Evolutionary conservation across 2,329 filamentous ascomycete species (phyloP).

Genomic region (Chaetomium globosum): DNA sequence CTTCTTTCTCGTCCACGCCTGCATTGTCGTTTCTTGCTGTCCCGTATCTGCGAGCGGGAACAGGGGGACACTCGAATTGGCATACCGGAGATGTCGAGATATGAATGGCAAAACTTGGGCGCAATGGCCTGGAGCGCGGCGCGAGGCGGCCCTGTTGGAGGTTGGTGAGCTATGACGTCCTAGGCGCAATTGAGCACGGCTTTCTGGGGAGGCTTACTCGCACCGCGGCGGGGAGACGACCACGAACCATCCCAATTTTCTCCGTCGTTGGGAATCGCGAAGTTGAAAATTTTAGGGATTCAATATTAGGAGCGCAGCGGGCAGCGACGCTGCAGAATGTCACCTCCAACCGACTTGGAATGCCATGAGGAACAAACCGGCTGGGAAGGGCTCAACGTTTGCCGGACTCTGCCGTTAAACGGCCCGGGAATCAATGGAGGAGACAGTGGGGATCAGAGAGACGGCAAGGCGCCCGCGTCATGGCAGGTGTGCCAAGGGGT

Average conservation of each 20-base stretch:
- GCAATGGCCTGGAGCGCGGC: slow-evolving; percentile 23
- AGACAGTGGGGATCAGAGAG: slow-evolving; percentile 19
- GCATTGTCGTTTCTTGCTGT: slow-evolving; percentile 23
- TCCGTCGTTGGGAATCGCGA: background rate
- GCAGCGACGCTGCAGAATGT: slow-evolving; percentile 33
- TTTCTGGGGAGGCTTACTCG: slow-evolving; percentile 30
- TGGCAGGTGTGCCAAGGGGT: slow-evolving; percentile 20
- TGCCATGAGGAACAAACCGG: slow-evolving; percentile 28
- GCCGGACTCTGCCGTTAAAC: slow-evolving; percentile 24
- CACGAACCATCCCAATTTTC: slow-evolving; percentile 31
- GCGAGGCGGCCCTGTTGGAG: slow-evolving; percentile 30
- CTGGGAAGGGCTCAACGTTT: slow-evolving; percentile 15
- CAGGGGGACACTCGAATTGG: background rate
- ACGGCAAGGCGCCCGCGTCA: slow-evolving; percentile 24
- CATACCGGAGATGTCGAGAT: slow-evolving; percentile 5
- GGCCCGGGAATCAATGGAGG: background rate
- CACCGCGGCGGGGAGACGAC: slow-evolving; percentile 31
- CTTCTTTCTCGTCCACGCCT: slow-evolving; percentile 22
- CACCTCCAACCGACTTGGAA: slow-evolving; percentile 27
- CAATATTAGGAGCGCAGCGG: slow-evolving; percentile 7
- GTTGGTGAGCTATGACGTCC: slow-evolving; percentile 33
- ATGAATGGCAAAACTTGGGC: slow-evolving; percentile 10
- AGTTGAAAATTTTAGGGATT: background rate
- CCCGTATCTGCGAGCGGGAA: slow-evolving; percentile 26
- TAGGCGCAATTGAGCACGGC: background rate